Evolutionary conservation across 1,139 yeast genomes (phyloP).

Genomic region (Sporopachydermia cereana): DNA sequence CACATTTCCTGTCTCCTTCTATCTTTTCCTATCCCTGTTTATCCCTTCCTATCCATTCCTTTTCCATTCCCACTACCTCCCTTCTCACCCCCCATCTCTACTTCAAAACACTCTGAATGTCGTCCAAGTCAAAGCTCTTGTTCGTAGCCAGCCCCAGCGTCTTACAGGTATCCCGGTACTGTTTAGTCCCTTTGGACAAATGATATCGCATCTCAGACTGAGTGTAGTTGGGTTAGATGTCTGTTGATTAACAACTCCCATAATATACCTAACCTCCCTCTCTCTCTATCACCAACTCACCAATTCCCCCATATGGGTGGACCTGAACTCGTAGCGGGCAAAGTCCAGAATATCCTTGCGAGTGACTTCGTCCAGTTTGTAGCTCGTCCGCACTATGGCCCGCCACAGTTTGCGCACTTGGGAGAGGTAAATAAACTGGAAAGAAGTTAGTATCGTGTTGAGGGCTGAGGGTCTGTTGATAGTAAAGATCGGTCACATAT

Average conservation of each 20-base stretch:
- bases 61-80: too few species aligned
- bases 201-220: conserved; percentile 5
- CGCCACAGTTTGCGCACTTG: conserved; percentile 20
- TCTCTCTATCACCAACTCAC: too few species aligned
- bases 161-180: conserved; percentile 5
- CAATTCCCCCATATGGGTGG: conserved; percentile 1
- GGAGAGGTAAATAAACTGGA: conserved; percentile 2
- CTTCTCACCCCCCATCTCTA: not conserved
- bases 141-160: conserved; percentile 1
- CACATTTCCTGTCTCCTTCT: not conserved
- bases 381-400: conserved; percentile 22
- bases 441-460: not conserved
- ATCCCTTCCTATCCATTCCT: not conserved
- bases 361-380: conserved; percentile 15
- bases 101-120: not conserved
- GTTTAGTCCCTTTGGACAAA: conserved; percentile 4
- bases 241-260: too few species aligned
- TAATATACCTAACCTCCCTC: too few species aligned
- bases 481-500: conserved; percentile 7
- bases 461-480: too few species aligned
- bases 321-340: conserved; percentile 25
- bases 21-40: not conserved
- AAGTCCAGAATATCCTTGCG: conserved; percentile 22
- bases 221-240: not conserved
- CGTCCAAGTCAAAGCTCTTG: not conserved